A percentile compares a stretch with the other conserved stretches of the same genome.
These are phyloP conservation scores for Diplogelasinospora grovesii DNA, from an alignment of 495 filamentous ascomycete species.

Conservation along the genomic window DNA sequence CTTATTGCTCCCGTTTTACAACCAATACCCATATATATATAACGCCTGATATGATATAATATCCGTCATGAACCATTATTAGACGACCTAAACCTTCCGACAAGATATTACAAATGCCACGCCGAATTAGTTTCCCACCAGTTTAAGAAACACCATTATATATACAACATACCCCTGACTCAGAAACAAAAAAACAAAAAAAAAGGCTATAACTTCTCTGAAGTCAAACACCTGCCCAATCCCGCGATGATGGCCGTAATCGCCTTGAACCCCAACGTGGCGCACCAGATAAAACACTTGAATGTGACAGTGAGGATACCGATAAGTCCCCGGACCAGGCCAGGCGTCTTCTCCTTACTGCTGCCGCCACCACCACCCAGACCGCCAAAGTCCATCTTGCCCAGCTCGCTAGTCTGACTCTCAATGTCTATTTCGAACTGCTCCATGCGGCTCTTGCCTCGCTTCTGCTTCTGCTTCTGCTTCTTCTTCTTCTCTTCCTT, in stretches of 20 bases:
- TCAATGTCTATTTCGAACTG: constrained; percentile 52
- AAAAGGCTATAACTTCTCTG: constrained; percentile 28
- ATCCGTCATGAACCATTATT: no score
- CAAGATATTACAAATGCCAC: no score
- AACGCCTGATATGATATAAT: no score
- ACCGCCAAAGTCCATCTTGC: constrained; percentile 24
- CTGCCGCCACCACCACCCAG: no score
- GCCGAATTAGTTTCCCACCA: no score
- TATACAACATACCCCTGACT: no score
- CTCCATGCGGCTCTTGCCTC: constrained; percentile 34
- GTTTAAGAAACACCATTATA: no score
- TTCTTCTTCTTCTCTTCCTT: constrained; percentile 14
- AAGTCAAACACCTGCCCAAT: constrained; percentile 32
- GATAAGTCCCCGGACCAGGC: constrained; percentile 29
- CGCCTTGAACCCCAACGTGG: constrained; percentile 39
- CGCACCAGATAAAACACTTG: constrained; percentile 41
- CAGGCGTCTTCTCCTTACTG: constrained; percentile 38
- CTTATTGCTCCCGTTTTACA: no score
- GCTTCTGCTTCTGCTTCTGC: constrained; percentile 9
- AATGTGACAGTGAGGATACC: constrained; percentile 35
- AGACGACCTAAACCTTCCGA: no score
- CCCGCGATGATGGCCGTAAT: constrained; percentile 30
- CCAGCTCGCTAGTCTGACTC: constrained; percentile 43
- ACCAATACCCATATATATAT: no score
- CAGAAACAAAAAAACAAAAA: neutral